Base-by-base conservation (phyloP, 305 asterid species). In the Ajuga reptans region DNA sequence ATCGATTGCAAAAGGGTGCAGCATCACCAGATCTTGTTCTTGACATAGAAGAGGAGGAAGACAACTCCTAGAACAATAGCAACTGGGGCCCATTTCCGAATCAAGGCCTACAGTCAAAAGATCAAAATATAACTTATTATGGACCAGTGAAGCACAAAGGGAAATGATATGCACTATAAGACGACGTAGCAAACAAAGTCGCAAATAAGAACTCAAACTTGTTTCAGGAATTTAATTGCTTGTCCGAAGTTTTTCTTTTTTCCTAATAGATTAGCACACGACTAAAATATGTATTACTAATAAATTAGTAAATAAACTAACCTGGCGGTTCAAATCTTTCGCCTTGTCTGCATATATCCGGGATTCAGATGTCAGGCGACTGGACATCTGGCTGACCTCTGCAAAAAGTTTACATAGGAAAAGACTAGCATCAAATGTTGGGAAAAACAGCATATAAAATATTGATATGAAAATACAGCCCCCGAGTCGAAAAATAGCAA, bases 301-400 rank as follows among this genome's bases (percentile, higher is more conserved):
- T 9, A 0, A 39, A 9, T 9, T 39, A 1, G 45, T 7, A 39
- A 8, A 7, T 39, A 39, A 39, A 9, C 45, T 39, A 62, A 92
- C 98, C 97, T 90, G 98, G 33, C 91, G 90, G 72, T 92, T 92
- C 83, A 92, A 83, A 82, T 92, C 97, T 83, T 81, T 87, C 11
- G 71, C 76, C 71, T 72, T 72, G 9, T 72, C 76, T 63, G 76
- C 76, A 80, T 92, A 92, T 71, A 86, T 72, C 76, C 95, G 95
- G 72, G 98, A 84, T 82, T 90, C 98, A 16, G 90, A 85, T 61
- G 98, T 90, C 83, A 92, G 83, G 72, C 95, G 96, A 79, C 88
- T 84, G 72, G 98, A 88, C 93, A 58, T 67, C 37, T 66, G 92
- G 88, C 75, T 87, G 85, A 88, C 97, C 54, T 84, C 85, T 37